A percentile compares a stretch with the other conserved stretches of the same genome.
Evolutionary conservation across 2,329 filamentous ascomycete species (phyloP).

Genomic region (Delphinella strobiligena): DNA sequence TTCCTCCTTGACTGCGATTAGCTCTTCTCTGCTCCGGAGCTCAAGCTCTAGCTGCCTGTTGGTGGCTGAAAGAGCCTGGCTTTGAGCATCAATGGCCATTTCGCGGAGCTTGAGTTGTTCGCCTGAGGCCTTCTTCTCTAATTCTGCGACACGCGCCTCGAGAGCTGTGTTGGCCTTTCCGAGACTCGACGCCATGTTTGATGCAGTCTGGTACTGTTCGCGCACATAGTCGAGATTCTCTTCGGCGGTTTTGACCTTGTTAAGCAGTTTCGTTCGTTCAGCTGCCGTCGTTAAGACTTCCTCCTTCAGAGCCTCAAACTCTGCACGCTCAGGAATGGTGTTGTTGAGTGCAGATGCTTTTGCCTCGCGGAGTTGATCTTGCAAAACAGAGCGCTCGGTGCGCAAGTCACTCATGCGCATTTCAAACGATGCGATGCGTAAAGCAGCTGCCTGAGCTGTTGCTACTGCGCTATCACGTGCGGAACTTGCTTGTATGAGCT

Average conservation of each 20-base stretch:
- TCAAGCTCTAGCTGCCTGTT: slow-evolving; percentile 16
- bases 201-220: slow-evolving; percentile 47
- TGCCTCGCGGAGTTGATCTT: slow-evolving; percentile 18
- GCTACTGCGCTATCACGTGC: slow-evolving; percentile 17
- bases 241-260: slow-evolving; percentile 22
- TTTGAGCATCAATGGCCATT: slow-evolving; percentile 14
- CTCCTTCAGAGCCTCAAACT: slow-evolving; percentile 17
- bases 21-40: slow-evolving; percentile 17
- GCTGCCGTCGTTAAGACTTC: slow-evolving; percentile 7
- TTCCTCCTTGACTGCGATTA: slow-evolving; percentile 21
- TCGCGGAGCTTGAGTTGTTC: slow-evolving; percentile 16
- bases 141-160: slow-evolving; percentile 19
- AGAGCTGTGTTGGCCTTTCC: slow-evolving; percentile 37
- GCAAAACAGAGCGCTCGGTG: slow-evolving; percentile 15
- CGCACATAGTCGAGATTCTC: slow-evolving; percentile 46
- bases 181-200: slow-evolving; percentile 35
- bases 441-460: slow-evolving; percentile 13
- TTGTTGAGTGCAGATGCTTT: slow-evolving; percentile 17
- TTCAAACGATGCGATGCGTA: slow-evolving; percentile 12
- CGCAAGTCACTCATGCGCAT: slow-evolving; percentile 13
- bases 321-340: slow-evolving; percentile 19
- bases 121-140: slow-evolving; percentile 17
- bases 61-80: slow-evolving; percentile 14
- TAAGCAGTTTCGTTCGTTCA: slow-evolving; percentile 16
- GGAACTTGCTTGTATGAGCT: slow-evolving; percentile 14